Evolutionary conservation across 1,139 yeast genomes (phyloP).

Genomic region (Geotrichum candidum): DNA sequence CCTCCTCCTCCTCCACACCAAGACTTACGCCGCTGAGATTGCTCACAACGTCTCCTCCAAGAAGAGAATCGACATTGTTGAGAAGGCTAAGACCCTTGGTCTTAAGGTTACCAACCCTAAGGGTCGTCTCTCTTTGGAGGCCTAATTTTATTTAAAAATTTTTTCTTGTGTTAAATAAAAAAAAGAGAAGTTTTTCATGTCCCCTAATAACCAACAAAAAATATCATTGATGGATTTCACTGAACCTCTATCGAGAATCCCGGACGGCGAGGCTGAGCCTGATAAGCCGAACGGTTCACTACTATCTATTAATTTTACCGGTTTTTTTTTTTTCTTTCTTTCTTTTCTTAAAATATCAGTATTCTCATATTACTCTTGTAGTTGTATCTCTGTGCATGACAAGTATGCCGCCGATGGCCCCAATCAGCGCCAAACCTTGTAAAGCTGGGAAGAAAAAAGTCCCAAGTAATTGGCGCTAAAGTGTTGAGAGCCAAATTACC

Average conservation of each 20-base stretch:
- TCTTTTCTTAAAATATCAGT: not conserved
- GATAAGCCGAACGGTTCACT: not conserved
- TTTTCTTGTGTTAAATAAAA: constrained; percentile 1
- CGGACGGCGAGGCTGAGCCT: no score
- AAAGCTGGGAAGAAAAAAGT: no score
- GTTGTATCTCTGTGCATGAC: no score
- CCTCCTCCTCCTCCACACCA: constrained; percentile 92
- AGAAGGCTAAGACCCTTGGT: constrained; percentile 98
- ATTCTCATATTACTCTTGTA: no score
- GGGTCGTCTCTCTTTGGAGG: constrained; percentile 98
- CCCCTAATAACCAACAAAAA: not conserved
- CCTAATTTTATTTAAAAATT: constrained; percentile 42
- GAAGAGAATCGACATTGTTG: constrained; percentile 95
- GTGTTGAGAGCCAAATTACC: no score
- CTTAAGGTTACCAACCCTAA: constrained; percentile 98
- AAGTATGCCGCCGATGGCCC: no score
- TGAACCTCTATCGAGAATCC: no score
- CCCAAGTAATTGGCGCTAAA: no score
- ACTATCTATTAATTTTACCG: not conserved
- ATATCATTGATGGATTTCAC: no score
- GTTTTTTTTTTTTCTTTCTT: not conserved
- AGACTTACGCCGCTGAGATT: constrained; percentile 98
- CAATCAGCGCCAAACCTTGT: no score
- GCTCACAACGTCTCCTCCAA: constrained; percentile 97
- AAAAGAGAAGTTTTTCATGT: constrained; percentile 3